Base-by-base conservation (phyloP, 176 grass and related monocot species). In the Miscanthus lutarioriparius region DNA sequence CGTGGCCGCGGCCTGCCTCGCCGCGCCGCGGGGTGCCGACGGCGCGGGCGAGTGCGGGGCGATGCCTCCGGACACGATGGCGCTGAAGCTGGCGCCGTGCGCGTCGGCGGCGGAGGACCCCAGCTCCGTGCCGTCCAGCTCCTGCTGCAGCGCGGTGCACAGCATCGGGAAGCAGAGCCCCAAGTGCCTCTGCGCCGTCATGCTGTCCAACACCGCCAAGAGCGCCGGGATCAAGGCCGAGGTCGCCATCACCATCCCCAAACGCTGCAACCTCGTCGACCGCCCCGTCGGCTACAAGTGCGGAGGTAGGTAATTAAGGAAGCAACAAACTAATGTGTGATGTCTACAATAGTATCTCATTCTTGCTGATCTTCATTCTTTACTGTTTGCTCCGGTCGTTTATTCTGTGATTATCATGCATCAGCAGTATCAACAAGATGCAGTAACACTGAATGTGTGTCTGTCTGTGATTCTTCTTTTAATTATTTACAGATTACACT, bases 211-310 rank as follows among this genome's bases (percentile, higher is more conserved):
- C 35, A 88, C 90, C 26, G 90, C 88, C 45, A 86, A 67, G 80
- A 88, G n/a, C 59, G 44, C 93, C 48, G 93, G 93, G 67, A 90
- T 92, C 87, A 92, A 92, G 85, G 75, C 90, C 2, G 74, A 82
- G 68, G 78, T 81, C 17, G 90, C 93, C 73, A 92, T 94, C 61
- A 88, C 90, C 54, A 90, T 94, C 80, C 90, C 92, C 48, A 94
- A 94, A 74, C 87, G 90, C 68, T 95, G 92, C 87, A 88, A 90
- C 78, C n/a, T 92, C 81, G 87, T 44, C 64, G 87, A 92, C 63
- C 87, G 90, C 85, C 90, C 90, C 0, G 53, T 92, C 48, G 85
- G 92, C 26, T 95, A 92, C 80, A 95, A 95, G 86, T 95, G 92
- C 67, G 90, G 87, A 90, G 78, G 90, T 95, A 75, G 78, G 90